Conservation (phyloP, 306 rosid genomes). For the Begonia masoniana region DNA sequence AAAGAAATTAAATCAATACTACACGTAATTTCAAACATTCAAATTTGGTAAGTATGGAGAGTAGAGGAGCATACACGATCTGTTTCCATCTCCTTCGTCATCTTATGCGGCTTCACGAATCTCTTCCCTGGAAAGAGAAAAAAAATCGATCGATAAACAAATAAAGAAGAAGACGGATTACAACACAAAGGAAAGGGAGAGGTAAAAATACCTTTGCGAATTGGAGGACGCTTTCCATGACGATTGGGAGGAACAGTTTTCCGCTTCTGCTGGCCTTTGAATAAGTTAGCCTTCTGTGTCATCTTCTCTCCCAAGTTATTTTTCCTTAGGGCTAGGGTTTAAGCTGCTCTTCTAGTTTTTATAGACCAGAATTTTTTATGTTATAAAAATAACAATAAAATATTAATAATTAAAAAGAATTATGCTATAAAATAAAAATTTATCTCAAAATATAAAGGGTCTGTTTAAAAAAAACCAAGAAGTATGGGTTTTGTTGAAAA, state of each 20-base stretch:
- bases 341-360: neutral
- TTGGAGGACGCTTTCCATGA: conserved; percentile 53
- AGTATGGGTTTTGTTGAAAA: too few species aligned
- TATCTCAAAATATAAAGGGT: too few species aligned
- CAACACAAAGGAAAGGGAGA: neutral
- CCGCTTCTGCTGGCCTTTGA: conserved; percentile 72
- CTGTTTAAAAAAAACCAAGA: too few species aligned
- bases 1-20: too few species aligned
- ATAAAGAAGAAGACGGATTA: neutral
- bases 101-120: conserved; percentile 53
- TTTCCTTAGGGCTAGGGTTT: neutral
- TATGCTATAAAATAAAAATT: too few species aligned
- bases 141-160: neutral
- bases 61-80: conserved; percentile 47
- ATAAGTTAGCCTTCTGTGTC: conserved; percentile 61
- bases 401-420: too few species aligned
- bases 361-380: too few species aligned
- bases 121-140: conserved; percentile 39
- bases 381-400: too few species aligned
- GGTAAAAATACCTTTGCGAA: conserved; percentile 42
- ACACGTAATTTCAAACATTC: neutral
- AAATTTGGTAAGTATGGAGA: neutral
- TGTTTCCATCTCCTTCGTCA: conserved; percentile 64
- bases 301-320: conserved; percentile 15
- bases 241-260: conserved; percentile 63